A percentile compares a stretch with the other conserved stretches of the same genome.
phyloP scores from a whole-genome alignment of 2,329 filamentous ascomycete species.

The Pleoardoris graminearum region DNA sequence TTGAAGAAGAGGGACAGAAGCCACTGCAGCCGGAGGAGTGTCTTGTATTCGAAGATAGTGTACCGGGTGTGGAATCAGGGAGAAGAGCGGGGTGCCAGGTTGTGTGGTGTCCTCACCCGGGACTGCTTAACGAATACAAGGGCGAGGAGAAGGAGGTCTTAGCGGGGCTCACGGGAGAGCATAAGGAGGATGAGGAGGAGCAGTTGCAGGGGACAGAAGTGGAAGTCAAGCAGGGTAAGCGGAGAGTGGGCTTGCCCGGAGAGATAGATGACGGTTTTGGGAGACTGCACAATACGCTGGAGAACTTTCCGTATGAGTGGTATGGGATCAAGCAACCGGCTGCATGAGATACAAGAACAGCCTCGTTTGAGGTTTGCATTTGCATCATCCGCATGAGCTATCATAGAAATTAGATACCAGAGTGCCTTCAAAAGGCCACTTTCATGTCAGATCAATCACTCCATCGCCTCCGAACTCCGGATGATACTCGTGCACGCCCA shows the following conservation, averaged over 20 bases:
- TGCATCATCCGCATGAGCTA: too few species aligned
- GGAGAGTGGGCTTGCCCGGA: slow-evolving; percentile 54
- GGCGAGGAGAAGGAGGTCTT: slow-evolving; percentile 80
- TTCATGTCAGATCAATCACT: too few species aligned
- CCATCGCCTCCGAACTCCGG: not conserved
- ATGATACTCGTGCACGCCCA: too few species aligned
- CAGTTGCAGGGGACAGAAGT: slow-evolving; percentile 39
- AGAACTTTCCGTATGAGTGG: slow-evolving; percentile 61
- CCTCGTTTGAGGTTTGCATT: too few species aligned
- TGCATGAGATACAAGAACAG: not conserved
- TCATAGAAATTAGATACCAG: not conserved
- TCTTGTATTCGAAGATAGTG: slow-evolving; percentile 93
- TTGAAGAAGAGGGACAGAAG: slow-evolving; percentile 62
- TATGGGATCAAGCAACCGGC: slow-evolving; percentile 56
- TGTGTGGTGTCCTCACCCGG: slow-evolving; percentile 86
- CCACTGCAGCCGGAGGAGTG: slow-evolving; percentile 81
- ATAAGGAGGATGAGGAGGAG: slow-evolving; percentile 58
- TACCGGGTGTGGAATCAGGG: slow-evolving; percentile 89
- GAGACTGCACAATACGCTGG: slow-evolving; percentile 56
- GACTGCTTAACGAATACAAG: slow-evolving; percentile 72
- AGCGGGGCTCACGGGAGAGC: slow-evolving; percentile 77
- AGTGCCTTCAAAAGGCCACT: not conserved
- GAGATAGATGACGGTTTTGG: slow-evolving; percentile 65
- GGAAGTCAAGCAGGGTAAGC: slow-evolving; percentile 44
- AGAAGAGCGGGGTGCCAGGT: slow-evolving; percentile 92